These are phyloP conservation scores for Sonneratia alba DNA, from an alignment of 345 rosid species.

Conservation along the genomic window DNA sequence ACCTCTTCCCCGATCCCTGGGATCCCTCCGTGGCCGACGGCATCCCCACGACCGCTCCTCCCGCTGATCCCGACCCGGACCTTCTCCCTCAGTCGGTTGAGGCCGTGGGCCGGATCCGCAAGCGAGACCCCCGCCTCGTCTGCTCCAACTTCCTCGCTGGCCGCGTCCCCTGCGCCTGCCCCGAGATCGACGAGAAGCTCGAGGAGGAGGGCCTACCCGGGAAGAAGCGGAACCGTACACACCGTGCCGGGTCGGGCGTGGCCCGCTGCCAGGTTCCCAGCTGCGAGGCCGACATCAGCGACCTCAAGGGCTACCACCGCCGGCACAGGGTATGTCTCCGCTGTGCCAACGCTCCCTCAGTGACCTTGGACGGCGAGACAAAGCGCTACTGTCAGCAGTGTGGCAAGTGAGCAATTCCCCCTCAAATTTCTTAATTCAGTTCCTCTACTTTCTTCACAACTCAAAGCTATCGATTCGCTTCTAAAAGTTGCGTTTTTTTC, in stretches of 20 bases:
- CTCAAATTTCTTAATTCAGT: not conserved
- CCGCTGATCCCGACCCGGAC: slow-evolving; percentile 18
- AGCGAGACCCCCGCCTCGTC: slow-evolving; percentile 77
- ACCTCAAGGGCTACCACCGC: slow-evolving; percentile 86
- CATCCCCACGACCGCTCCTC: slow-evolving; percentile 13
- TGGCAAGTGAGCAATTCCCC: slow-evolving; percentile 54
- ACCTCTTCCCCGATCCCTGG: slow-evolving; percentile 32
- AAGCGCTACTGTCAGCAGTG: slow-evolving; percentile 99
- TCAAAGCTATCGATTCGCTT: not conserved
- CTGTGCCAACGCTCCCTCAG: slow-evolving; percentile 62
- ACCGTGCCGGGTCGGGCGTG: slow-evolving; percentile 25
- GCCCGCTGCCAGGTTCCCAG: slow-evolving; percentile 69
- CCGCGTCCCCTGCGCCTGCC: slow-evolving; percentile 75
- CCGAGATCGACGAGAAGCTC: slow-evolving; percentile 68
- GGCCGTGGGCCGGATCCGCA: slow-evolving; percentile 48
- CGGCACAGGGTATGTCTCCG: slow-evolving; percentile 83
- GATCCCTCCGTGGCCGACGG: slow-evolving; percentile 14
- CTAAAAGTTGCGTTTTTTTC: not conserved
- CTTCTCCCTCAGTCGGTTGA: not conserved
- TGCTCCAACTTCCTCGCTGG: slow-evolving; percentile 92
- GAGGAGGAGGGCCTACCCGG: slow-evolving; percentile 37
- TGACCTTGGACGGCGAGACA: slow-evolving; percentile 51
- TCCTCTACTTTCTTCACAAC: not conserved
- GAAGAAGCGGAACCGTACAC: slow-evolving; percentile 49
- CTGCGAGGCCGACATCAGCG: slow-evolving; percentile 77